phyloP scores from a whole-genome alignment of 768 basidiomycete species.

The Porpolomopsis calyptriformis region DNA sequence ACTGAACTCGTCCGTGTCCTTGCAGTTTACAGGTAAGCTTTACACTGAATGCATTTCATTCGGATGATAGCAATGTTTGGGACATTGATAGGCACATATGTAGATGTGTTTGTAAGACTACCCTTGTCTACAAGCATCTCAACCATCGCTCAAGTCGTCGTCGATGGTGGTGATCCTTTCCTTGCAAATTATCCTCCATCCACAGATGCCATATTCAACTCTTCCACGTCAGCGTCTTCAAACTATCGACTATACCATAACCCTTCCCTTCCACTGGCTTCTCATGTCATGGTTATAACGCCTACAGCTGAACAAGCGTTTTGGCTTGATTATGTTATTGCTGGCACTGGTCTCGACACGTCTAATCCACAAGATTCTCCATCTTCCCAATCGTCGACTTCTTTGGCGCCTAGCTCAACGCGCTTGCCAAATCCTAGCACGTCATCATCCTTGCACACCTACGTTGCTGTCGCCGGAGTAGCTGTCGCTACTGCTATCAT shows the following conservation, averaged over 20 bases:
- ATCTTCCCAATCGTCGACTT: background rate
- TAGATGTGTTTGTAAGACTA: background rate
- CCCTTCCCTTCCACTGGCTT: background rate
- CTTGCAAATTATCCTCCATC: background rate
- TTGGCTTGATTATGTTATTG: background rate
- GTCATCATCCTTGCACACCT: background rate
- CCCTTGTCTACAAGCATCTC: background rate
- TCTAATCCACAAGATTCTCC: background rate
- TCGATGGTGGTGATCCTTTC: background rate
- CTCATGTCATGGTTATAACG: background rate
- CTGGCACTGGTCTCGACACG: background rate
- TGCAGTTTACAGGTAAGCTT: too few species aligned
- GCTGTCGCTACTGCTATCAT: background rate
- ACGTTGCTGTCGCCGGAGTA: background rate
- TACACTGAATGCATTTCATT: too few species aligned
- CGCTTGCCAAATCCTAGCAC: background rate
- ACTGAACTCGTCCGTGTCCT: too few species aligned
- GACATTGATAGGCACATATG: background rate
- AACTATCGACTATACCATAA: background rate
- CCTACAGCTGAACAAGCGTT: background rate
- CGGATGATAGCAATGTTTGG: too few species aligned
- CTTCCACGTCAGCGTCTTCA: background rate
- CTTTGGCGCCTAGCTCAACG: background rate
- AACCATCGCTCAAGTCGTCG: background rate
- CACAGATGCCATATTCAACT: background rate